These are phyloP conservation scores for Coffea canephora DNA, from an alignment of 257 asterid species.

Conservation along the genomic window DNA sequence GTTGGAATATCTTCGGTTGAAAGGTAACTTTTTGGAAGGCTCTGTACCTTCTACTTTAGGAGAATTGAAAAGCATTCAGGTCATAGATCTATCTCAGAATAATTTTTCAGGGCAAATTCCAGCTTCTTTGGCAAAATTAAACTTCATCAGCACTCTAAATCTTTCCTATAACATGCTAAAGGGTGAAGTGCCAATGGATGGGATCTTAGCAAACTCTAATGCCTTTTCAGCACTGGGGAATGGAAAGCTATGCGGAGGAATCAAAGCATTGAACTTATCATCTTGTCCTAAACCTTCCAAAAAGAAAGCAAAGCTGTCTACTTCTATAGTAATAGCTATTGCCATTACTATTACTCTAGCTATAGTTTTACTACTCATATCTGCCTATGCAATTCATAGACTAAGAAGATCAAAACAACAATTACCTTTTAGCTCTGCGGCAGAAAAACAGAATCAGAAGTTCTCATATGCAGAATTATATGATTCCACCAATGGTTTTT, in stretches of 20 bases:
- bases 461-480: constrained; percentile 23
- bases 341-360: constrained; percentile 16
- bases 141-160: constrained; percentile 18
- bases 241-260: constrained; percentile 30
- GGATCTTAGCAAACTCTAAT: constrained; percentile 24
- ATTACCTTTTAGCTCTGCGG: background rate
- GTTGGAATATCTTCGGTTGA: constrained; percentile 17
- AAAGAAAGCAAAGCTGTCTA: constrained; percentile 14
- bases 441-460: constrained; percentile 3
- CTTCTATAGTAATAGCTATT: constrained; percentile 11
- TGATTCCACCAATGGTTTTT: constrained; percentile 27
- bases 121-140: constrained; percentile 20
- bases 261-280: constrained; percentile 9
- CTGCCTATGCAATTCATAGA: constrained; percentile 8
- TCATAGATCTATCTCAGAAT: constrained; percentile 31
- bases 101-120: constrained; percentile 33
- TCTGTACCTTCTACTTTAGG: constrained; percentile 26
- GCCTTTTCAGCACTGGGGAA: constrained; percentile 24
- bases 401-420: constrained; percentile 2
- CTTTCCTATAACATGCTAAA: constrained; percentile 33
- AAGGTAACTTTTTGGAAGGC: constrained; percentile 28
- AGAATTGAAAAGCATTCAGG: constrained; percentile 17
- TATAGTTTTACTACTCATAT: constrained; percentile 1
- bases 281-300: constrained; percentile 1
- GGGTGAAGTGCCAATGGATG: constrained; percentile 32